Evolutionary conservation across 192 early-diverging fungal genomes (phyloP), one percentile per base, ranked within the genome.

Genomic region (Linnemannia schmuckeri): DNA sequence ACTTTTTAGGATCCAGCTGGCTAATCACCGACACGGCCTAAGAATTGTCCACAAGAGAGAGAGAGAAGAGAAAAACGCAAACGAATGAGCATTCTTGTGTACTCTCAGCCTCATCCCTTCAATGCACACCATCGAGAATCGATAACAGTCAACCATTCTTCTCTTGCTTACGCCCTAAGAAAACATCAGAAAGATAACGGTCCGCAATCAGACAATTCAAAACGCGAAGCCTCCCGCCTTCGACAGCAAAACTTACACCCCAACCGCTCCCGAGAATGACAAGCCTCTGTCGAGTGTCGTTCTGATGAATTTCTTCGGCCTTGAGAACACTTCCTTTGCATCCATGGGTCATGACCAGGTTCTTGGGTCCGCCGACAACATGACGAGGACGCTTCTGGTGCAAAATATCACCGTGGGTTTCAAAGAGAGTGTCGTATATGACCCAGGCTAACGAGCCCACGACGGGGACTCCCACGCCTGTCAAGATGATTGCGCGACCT

Each of bases 251-350:
- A 49, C 90, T 71, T 77, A 90, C 91, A 4, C 91, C 92, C 92
- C 92, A 93, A 20, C 92, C 92, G 20, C 90, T 87, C 61, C 92
- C 92, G 37, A 93, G 75, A 54, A 93, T 91, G 4, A 93, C 91
- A 17, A 93, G 74, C 30, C 88, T 79, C 22, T 89, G 89, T 68
- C 88, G 89, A 40, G 89, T 76, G n/a, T 80, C 76, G 54, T 90
- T 81, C 13, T 81, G 38, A 61, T 91, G 87, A 17, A 79, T 81
- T 20, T 83, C 82, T 24, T 92, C 89, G 30, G 88, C 91, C 35
- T 86, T 86, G 13, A 86, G 70, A 70, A 86, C 70, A 46, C 84
- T 86, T 42, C 75, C 75, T 10, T 52, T 75, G 9, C 90, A 76
- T 27, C 87, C 81, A 47, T 88, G 77, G 3, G 86, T 89, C 70